Conservation (phyloP, 2,329 filamentous ascomycete species). For the Dendryphion nanum region DNA sequence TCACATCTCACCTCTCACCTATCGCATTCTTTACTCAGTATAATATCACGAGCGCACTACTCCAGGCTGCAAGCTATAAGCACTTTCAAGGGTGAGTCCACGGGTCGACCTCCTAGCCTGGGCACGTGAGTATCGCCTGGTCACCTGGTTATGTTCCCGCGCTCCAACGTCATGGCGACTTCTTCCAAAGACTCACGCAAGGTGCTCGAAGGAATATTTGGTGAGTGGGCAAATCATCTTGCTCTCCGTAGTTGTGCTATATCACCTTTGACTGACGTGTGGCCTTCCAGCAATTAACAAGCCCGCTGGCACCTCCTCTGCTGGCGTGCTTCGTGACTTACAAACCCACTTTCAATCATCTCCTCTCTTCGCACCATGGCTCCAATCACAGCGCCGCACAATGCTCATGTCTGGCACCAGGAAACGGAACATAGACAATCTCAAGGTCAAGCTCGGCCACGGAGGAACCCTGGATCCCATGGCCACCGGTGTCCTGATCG, state of each 20-base stretch:
- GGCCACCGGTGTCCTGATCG: conserved; percentile 87
- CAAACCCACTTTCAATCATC: conserved; percentile 84
- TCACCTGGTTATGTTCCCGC: too few species aligned
- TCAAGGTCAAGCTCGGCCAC: conserved; percentile 88
- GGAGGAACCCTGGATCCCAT: conserved; percentile 93
- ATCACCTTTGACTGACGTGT: too few species aligned
- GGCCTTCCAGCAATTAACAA: conserved; percentile 77
- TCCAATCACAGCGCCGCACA: conserved; percentile 61
- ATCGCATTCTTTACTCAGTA: too few species aligned
- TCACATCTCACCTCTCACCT: too few species aligned
- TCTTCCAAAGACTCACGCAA: conserved; percentile 36
- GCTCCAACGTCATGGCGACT: conserved; percentile 25
- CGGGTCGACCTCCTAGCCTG: too few species aligned
- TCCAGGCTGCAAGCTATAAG: too few species aligned
- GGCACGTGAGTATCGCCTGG: too few species aligned
- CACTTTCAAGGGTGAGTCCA: too few species aligned
- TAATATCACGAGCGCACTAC: too few species aligned
- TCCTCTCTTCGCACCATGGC: conserved; percentile 71
- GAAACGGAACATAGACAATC: conserved; percentile 51
- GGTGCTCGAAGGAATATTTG: conserved; percentile 63
- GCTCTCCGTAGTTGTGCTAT: too few species aligned
- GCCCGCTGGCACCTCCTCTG: conserved; percentile 80
- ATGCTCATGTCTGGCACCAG: conserved; percentile 57
- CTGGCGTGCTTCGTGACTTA: conserved; percentile 84
- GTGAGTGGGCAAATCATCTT: conserved; percentile 46